Percentiles rank a stretch among this genome's conserved stretches.
Conservation (phyloP, 169 alveolate genomes). For the Theileria annulata region DNA sequence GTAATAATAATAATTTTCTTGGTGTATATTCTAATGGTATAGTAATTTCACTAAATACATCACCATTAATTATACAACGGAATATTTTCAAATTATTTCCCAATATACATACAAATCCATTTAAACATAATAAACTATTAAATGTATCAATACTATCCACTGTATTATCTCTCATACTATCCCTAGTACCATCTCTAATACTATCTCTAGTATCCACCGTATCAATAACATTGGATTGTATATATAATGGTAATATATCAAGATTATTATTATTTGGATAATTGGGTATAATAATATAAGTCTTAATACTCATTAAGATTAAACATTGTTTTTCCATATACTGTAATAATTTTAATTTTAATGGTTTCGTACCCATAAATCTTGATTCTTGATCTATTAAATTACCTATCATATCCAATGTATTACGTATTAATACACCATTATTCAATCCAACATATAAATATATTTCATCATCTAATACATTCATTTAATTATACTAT, state of each 20-base stretch:
- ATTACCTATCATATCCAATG: slow-evolving; percentile 93
- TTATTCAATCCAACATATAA: slow-evolving; percentile 94
- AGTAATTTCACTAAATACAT: slow-evolving; percentile 84
- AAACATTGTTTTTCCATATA: slow-evolving; percentile 16
- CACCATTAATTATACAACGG: slow-evolving; percentile 83
- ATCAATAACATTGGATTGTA: too few relatives aligned
- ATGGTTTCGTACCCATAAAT: slow-evolving; percentile 92
- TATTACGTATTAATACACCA: slow-evolving; percentile 93
- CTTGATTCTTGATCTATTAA: slow-evolving; percentile 93
- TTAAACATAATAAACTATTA: slow-evolving; percentile 80
- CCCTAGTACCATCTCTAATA: slow-evolving; percentile 55
- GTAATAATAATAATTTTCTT: slow-evolving; percentile 83
- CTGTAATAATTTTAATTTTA: slow-evolving; percentile 79
- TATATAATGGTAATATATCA: background rate
- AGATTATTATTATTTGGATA: background rate
- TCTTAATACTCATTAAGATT: slow-evolving; percentile 10
- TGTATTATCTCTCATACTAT: slow-evolving; percentile 82
- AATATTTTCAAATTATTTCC: slow-evolving; percentile 85
- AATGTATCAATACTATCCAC: slow-evolving; percentile 88
- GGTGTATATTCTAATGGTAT: slow-evolving; percentile 92
- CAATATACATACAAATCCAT: slow-evolving; percentile 90
- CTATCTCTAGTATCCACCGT: background rate
- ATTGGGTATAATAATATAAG: background rate
- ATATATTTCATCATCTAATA: slow-evolving; percentile 34
- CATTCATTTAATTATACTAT: too few relatives aligned